Evolutionary conservation across 2,329 filamentous ascomycete species (phyloP).

Genomic region (Pyrenophora graminea): DNA sequence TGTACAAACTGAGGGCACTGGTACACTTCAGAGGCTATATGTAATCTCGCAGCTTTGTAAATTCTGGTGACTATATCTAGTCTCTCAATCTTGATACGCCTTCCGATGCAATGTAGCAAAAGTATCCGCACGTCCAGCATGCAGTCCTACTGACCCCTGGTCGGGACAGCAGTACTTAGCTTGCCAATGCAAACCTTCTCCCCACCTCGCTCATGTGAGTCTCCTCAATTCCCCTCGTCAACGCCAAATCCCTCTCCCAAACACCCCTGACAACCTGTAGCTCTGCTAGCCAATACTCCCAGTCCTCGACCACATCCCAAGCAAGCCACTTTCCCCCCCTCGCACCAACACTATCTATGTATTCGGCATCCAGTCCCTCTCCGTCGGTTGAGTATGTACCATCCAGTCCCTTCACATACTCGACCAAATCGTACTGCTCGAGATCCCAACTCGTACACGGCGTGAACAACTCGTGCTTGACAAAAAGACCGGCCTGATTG

Average conservation of each 20-base stretch:
- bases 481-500: no score
- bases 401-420: not conserved
- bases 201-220: not conserved
- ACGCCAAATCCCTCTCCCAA: conserved; percentile 1
- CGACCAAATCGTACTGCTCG: conserved; percentile 5
- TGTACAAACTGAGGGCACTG: no score
- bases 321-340: conserved; percentile 13
- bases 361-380: not conserved
- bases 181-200: no score
- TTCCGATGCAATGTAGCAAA: no score
- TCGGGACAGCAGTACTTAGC: no score
- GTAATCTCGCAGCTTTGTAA: no score
- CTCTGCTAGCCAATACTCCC: not conserved
- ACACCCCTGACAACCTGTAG: not conserved
- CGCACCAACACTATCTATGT: conserved; percentile 7
- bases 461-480: conserved; percentile 11
- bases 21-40: no score
- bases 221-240: not conserved
- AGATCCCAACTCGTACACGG: conserved; percentile 14
- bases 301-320: conserved; percentile 1
- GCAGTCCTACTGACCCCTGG: no score
- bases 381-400: not conserved
- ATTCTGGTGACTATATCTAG: no score
- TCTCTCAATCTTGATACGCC: no score
- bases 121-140: no score